Evolutionary conservation across 805 yeast species (phyloP), one percentile per base, ranked within the genome.

Genomic region (Candida maris): DNA sequence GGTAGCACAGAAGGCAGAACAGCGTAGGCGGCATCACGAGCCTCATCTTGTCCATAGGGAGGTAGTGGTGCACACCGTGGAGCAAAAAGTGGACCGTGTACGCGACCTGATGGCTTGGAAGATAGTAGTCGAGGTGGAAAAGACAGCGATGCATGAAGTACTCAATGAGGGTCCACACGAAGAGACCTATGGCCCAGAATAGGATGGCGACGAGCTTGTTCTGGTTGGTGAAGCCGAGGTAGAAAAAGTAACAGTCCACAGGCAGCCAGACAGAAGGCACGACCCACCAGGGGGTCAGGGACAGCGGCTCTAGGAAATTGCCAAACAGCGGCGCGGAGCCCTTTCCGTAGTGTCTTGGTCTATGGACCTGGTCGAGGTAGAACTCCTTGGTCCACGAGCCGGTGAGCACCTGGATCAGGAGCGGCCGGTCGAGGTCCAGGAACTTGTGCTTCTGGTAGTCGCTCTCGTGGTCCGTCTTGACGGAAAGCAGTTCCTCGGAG

Each of bases 311-410:
- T 42, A 93, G 67, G 61, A 91, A 85, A 63, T 89, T 88, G 32
- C 98, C 98, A 62, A 93, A 93, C 37, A 93, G 60, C 5, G 89
- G 96, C 9, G 98, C 98, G 3, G 96, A 86, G 8, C 96, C 97
- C 58, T 88, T 81, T 47, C 97, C 97, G 58, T 89, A 93, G 62
- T 93, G 98, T 59, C 98, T 81, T 36, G 98, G 98, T 64, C 97
- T 79, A 62, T 93, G 98, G 28, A 93, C 93, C 64, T 93, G 97
- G 58, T 88, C 96, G 56, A 93, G 70, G 61, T 93, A 93, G 55
- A 93, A 91, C 28, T 86, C 94, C 58, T 85, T 91, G 27, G 84
- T 57, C 70, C 88, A 93, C 23, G 74, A 71, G 27, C 88, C 79
- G 42, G 75, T 70, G 38, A 87, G 64, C 30, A 93, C 85, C 67